Percentiles rank a stretch among this genome's conserved stretches.
Evolutionary conservation across 805 yeast genomes (phyloP).

Genomic region (Yamadazyma laniorum): DNA sequence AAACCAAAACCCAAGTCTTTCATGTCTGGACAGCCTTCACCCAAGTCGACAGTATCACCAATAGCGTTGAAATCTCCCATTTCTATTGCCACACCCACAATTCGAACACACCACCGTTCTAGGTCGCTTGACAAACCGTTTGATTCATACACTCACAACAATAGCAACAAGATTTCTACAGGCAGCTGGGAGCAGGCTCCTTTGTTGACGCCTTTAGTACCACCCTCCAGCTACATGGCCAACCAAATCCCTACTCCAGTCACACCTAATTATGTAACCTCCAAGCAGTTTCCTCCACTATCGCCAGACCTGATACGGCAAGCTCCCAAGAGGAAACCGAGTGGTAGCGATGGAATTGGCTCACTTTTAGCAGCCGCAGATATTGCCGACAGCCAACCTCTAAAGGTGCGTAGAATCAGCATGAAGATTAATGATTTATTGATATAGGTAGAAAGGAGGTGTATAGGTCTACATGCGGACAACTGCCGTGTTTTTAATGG

Average conservation of each 20-base stretch:
- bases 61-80: conserved; percentile 2
- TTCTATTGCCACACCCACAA: conserved; percentile 9
- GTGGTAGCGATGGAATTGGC: conserved; percentile 23
- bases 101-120: no score
- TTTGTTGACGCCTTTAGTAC: background rate
- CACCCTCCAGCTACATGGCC: background rate
- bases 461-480: no score
- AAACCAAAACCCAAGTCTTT: background rate
- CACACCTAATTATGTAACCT: conserved; percentile 8
- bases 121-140: conserved; percentile 2
- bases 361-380: conserved; percentile 32
- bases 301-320: background rate
- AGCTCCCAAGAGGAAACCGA: background rate
- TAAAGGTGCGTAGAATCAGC: conserved; percentile 15
- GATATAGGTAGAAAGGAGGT: conserved; percentile 11
- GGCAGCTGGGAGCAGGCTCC: background rate
- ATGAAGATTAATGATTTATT: conserved; percentile 34
- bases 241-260: conserved; percentile 2
- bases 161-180: background rate
- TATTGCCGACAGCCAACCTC: conserved; percentile 14
- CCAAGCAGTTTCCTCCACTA: background rate
- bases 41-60: background rate
- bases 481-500: no score
- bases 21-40: background rate
- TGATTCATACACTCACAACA: conserved; percentile 1